Evolutionary conservation across 805 yeast species (phyloP), one percentile per base, ranked within the genome.

Genomic region (Pichia gijzeniarum): DNA sequence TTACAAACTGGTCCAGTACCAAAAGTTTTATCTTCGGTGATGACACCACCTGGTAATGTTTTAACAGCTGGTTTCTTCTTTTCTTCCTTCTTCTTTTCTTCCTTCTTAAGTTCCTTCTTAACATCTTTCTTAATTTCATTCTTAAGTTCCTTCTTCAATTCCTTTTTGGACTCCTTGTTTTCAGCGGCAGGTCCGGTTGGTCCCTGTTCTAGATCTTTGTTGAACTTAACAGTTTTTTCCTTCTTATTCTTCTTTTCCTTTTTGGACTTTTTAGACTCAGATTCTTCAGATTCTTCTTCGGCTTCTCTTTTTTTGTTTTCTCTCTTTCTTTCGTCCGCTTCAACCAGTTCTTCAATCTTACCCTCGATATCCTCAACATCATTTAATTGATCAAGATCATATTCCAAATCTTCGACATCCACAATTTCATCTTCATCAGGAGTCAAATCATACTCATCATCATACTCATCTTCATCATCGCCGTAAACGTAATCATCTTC

Each of bases 1-100:
- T 89, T 90, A 64, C 95, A 95, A 53, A 74, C 73, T 58, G 87
- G 80, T 51, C 99, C 99, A 48, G 79, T 77, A 61, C 99, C 99
- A 48, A 74, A 67, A 51, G 83, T 80, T 69, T 95, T 84, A 74
- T 93, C 99, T 76, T 93, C 99, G 61, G 89, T 72, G 50, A 85
- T 72, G 57, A 93, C 88, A 63, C 97, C 98, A 59, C 98, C 98
- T 63, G 85, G 83, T 54, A 93, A 76, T 45, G 85, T 84, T 73
- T 82, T 82, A 58, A 85, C 76, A 56, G 84, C 76, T 67, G 76
- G 77, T 63, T 80, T 80, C 69, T 76, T 74, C 30, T 57, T 64
- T 52, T 59, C 57, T 47, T 63, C 55, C 35, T 57, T 50, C 8
- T 45, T 38, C 32, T 50, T 43, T 32, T 41, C 57, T 42, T 56